A percentile compares a stretch with the other conserved stretches of the same genome.
Conservation (phyloP, 495 filamentous ascomycete genomes). For the Trypethelium eluteriae region DNA sequence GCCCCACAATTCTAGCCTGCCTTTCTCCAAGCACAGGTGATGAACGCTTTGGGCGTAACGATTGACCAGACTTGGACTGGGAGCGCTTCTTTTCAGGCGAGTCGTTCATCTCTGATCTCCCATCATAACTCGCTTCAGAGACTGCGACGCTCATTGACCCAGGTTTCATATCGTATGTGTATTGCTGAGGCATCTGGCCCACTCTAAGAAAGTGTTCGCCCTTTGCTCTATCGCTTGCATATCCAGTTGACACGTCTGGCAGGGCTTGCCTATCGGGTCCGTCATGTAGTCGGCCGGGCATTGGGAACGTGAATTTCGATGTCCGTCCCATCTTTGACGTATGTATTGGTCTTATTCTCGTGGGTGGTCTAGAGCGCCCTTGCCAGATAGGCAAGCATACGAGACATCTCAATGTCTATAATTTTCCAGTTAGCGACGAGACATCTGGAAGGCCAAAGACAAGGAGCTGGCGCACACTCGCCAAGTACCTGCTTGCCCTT, state of each 20-base stretch:
- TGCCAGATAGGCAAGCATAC: not conserved
- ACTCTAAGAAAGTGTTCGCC: not conserved
- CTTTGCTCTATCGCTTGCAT: not conserved
- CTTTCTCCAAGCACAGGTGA: conserved; percentile 25
- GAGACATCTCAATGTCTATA: not conserved
- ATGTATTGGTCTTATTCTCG: not conserved
- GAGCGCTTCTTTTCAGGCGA: not conserved
- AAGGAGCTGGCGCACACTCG: not conserved
- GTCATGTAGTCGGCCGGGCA: conserved; percentile 18
- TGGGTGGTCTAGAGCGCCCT: not conserved
- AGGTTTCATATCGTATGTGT: conserved; percentile 12
- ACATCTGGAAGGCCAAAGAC: not conserved
- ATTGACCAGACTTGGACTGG: not conserved
- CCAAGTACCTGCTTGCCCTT: not conserved
- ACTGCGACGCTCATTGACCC: conserved; percentile 27
- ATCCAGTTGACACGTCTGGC: not conserved
- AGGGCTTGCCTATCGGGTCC: not conserved
- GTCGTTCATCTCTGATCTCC: conserved; percentile 19
- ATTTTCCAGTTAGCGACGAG: not conserved
- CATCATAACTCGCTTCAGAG: conserved; percentile 26
- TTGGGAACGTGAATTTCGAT: conserved; percentile 29
- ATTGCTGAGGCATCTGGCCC: not conserved
- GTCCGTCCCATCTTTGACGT: conserved; percentile 21
- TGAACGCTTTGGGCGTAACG: conserved; percentile 17
- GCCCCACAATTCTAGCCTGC: conserved; percentile 13